Conservation (phyloP, 1,284 basidiomycete genomes). For the Leccinum laetum region DNA sequence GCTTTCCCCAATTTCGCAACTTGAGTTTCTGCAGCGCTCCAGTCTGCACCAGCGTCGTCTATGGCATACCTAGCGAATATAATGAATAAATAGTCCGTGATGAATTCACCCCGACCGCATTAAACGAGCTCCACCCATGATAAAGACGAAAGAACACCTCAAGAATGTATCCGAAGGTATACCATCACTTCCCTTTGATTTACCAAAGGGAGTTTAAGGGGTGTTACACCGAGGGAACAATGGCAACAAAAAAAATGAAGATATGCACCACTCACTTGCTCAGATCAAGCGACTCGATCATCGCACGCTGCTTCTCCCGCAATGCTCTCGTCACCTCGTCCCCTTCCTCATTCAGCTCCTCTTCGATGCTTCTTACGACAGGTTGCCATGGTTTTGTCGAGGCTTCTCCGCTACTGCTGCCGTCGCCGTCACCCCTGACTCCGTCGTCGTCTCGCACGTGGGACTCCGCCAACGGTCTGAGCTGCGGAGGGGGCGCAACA, state of each 20-base stretch:
- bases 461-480: not conserved
- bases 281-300: slow-evolving; percentile 85
- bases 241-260: not conserved
- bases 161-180: not conserved
- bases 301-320: slow-evolving; percentile 74
- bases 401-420: slow-evolving; percentile 20
- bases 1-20: slow-evolving; percentile 53
- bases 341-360: slow-evolving; percentile 76
- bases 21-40: slow-evolving; percentile 73
- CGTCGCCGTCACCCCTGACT: slow-evolving; percentile 12
- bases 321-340: slow-evolving; percentile 49
- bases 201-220: not conserved
- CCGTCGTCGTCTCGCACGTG: slow-evolving; percentile 7
- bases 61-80: slow-evolving; percentile 69
- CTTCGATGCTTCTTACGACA: slow-evolving; percentile 52
- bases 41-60: slow-evolving; percentile 68
- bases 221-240: slow-evolving; percentile 15
- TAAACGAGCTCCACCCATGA: not conserved
- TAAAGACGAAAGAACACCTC: not conserved
- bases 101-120: not conserved
- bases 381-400: slow-evolving; percentile 44
- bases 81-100: not conserved
- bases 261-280: slow-evolving; percentile 62
- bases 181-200: not conserved
- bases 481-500: slow-evolving; percentile 22